Percentiles rank a stretch among this genome's conserved stretches.
phyloP scores from a whole-genome alignment of 202 grass and related monocot genomes.

The Eragrostis tef region DNA sequence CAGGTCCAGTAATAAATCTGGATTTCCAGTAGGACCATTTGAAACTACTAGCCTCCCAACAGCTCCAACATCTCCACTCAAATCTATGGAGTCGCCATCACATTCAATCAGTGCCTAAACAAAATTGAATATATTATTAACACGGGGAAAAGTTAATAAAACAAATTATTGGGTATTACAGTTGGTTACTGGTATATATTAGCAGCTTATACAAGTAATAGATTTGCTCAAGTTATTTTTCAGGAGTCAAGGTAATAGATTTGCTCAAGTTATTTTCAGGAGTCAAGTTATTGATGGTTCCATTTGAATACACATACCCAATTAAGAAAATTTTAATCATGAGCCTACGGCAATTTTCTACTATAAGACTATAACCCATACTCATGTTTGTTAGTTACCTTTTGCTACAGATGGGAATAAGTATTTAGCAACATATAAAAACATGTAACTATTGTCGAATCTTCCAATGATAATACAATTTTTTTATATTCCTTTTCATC shows the following conservation, averaged over 20 bases:
- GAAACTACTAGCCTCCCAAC: slow-evolving; percentile 87
- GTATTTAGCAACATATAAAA: neutral
- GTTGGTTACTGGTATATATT: neutral
- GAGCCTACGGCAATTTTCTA: neutral
- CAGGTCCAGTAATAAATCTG: slow-evolving; percentile 85
- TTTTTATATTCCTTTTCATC: no score
- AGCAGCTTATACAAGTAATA: neutral
- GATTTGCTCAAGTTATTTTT: neutral
- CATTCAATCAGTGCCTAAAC: slow-evolving; percentile 91
- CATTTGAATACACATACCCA: slow-evolving; percentile 11
- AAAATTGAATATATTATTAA: slow-evolving; percentile 38
- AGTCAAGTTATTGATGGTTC: slow-evolving; percentile 10
- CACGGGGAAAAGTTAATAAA: slow-evolving; percentile 15
- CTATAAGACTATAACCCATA: slow-evolving; percentile 3
- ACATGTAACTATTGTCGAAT: slow-evolving; percentile 8
- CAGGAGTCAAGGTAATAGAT: slow-evolving; percentile 21
- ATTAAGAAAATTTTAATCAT: neutral
- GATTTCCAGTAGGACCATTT: slow-evolving; percentile 65
- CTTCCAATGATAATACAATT: no score
- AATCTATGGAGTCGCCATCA: slow-evolving; percentile 93
- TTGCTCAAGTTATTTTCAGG: slow-evolving; percentile 17
- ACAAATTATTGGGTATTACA: neutral
- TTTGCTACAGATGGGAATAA: neutral
- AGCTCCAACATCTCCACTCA: slow-evolving; percentile 92
- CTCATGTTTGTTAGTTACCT: neutral